Percentiles rank a stretch among this genome's conserved stretches.
Evolutionary conservation across 805 yeast genomes (phyloP).

Genomic region (Saturnispora diversa): DNA sequence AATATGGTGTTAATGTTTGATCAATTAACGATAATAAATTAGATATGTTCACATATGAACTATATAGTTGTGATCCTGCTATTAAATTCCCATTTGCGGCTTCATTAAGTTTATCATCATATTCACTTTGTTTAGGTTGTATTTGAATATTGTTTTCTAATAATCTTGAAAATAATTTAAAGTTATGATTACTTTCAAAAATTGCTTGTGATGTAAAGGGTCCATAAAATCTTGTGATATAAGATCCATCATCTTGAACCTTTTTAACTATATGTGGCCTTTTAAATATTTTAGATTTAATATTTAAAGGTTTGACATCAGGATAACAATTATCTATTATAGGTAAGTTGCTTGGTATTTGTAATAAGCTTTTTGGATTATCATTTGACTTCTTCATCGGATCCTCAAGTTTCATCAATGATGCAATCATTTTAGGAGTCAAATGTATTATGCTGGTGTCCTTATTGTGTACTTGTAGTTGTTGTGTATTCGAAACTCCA

Average conservation of each 20-base stretch:
- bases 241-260: not conserved
- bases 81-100: not conserved
- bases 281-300: not conserved
- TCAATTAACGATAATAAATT: constrained; percentile 5
- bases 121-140: no score
- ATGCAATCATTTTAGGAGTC: no score
- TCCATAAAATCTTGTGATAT: constrained; percentile 2
- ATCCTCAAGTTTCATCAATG: no score
- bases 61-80: not conserved
- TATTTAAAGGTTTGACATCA: not conserved
- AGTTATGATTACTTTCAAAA: not conserved
- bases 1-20: constrained; percentile 10
- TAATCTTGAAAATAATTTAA: not conserved
- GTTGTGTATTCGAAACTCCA: no score
- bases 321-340: not conserved
- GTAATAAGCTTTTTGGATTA: no score
- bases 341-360: not conserved
- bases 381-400: no score
- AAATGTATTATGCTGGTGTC: no score
- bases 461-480: no score
- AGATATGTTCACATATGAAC: not conserved
- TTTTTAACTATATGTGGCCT: constrained; percentile 1
- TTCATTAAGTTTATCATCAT: no score
- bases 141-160: not conserved
- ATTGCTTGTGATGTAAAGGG: constrained; percentile 1